Base-by-base conservation (phyloP, 345 rosid genomes). In the Arabis hirsuta region DNA sequence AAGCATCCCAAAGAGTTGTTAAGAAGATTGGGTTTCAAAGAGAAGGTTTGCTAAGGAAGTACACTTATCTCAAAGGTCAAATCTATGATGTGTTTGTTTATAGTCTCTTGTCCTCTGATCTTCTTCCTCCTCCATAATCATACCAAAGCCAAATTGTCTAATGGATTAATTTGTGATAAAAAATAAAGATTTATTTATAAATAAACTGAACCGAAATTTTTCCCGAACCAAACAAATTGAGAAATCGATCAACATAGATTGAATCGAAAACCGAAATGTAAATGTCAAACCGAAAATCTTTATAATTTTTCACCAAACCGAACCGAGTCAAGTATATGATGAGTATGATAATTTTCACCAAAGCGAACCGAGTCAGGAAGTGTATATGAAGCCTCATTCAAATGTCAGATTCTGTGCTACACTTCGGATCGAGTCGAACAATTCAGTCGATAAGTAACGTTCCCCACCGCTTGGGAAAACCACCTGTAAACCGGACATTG, bases 401-500 rank as follows among this genome's bases (percentile, higher is more conserved):
- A 84, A 61, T 29, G 80, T 42, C 83, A 88, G 78, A 59, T 67
- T 87, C 62, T 82, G 83, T 5, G 83, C 87, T 55, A 88, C 89
- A 1, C 7, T 64, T 71, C 80, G 83, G 41, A 82, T 73, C 1
- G 91, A 83, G 13, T 84, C 85, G 29, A 88, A 87, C 52, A 88
- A 80, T 31, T 34, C 74, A 7, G 90, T 76, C 3, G 95, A 87
- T 7, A 88, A 75, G 76, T 90, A 90, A 36, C 92, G 90, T 81
- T 90, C 95, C 9, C 92, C 95, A 16, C 80, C 83, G 45, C 97
- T 90, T 12, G 95, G 92, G 67, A 90, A 84, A 50, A 90, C 13
- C 73, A 79, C 88, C 81, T 73, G 71, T 13, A 36, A 52, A 41
- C 22, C 56, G 10, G 44, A 29, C 2, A 45, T 63, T 38, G 71